Percentiles rank a stretch among this genome's conserved stretches.
Conservation (phyloP, 1,139 yeast species). For the Kurtzmaniella quercitrusa region DNA sequence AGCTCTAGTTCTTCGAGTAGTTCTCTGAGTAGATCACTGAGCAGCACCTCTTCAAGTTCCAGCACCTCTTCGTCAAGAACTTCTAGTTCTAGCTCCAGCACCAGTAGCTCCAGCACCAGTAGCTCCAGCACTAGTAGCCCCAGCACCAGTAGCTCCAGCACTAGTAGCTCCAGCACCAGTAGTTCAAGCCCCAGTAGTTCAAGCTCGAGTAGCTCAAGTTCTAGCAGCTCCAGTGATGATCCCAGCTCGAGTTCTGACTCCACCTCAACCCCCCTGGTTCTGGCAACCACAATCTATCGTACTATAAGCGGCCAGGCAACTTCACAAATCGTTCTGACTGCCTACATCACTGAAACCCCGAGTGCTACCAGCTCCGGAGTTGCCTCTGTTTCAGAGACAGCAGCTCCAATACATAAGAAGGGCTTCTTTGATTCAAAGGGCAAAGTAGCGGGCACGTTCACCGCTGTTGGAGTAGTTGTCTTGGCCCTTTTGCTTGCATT, state of each 20-base stretch:
- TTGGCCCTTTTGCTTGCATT: slow-evolving; percentile 33
- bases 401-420: slow-evolving; percentile 6
- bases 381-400: slow-evolving; percentile 8
- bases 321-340: slow-evolving; percentile 16
- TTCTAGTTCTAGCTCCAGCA: slow-evolving; percentile 15
- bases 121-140: slow-evolving; percentile 8
- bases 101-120: slow-evolving; percentile 8
- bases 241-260: slow-evolving; percentile 2
- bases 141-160: slow-evolving; percentile 14
- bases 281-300: slow-evolving; percentile 16
- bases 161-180: slow-evolving; percentile 11
- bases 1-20: slow-evolving; percentile 6
- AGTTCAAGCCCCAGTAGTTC: slow-evolving; percentile 8
- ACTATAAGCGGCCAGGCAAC: slow-evolving; percentile 24
- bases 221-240: neutral
- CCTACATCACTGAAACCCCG: slow-evolving; percentile 16
- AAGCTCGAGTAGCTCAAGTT: slow-evolving; percentile 2
- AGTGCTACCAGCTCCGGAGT: slow-evolving; percentile 1
- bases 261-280: slow-evolving; percentile 5
- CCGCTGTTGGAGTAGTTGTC: slow-evolving; percentile 60
- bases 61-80: slow-evolving; percentile 1
- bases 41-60: slow-evolving; percentile 7
- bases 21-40: no score
- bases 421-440: slow-evolving; percentile 53
- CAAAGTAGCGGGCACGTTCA: slow-evolving; percentile 70